Base-by-base conservation (phyloP, 2,329 filamentous ascomycete genomes). In the Pseudocercospora fuligena region DNA sequence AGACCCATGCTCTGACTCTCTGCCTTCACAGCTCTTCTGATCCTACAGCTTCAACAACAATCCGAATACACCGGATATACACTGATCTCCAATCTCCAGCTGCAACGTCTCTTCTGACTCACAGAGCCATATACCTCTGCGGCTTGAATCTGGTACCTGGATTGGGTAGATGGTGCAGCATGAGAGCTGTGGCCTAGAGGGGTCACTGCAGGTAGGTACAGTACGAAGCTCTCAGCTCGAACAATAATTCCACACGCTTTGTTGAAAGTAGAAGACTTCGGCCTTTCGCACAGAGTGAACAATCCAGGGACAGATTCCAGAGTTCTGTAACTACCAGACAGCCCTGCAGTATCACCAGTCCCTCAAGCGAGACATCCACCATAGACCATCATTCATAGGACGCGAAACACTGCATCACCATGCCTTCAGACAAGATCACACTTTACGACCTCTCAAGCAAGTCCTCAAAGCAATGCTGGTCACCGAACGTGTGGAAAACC, bases 401-500 rank as follows among this genome's bases (percentile, higher is more conserved):
- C 47, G 9, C 19, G 19, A 51, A 49, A 16, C 43, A 47, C 9
- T n/a, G 16, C 43, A 23, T 21, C 47, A 21, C 3, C 12, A 54
- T 31, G 51, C 25, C 51, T 54, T 29, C 51, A 54, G 23, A 54
- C 2, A 54, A 54, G 51, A 49, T 69, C 31, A 61, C 65, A 14
- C 65, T 72, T n/a, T 72, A 67, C 60, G 70, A 72, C 60, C 58
- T 72, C 5, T 66, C 68, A 2, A 61, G 59, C 47, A 67, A 66
- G 33, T 56, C 33, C 23, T 79, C 79, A n/a, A 77, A 80, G 53
- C 79, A 78, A 7, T 74, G 80, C 60, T 92, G 90, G 90, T 90
- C 89, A 0, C 79, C 85, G 51, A 92, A 92, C 75, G 85, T 89
- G 0, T 92, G 89, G 89, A 92, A 90, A 78, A 87, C 88, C 88